Percentiles rank a stretch among this genome's conserved stretches.
Conservation (phyloP, 2,329 filamentous ascomycete species). For the Microascus cirrosus region DNA sequence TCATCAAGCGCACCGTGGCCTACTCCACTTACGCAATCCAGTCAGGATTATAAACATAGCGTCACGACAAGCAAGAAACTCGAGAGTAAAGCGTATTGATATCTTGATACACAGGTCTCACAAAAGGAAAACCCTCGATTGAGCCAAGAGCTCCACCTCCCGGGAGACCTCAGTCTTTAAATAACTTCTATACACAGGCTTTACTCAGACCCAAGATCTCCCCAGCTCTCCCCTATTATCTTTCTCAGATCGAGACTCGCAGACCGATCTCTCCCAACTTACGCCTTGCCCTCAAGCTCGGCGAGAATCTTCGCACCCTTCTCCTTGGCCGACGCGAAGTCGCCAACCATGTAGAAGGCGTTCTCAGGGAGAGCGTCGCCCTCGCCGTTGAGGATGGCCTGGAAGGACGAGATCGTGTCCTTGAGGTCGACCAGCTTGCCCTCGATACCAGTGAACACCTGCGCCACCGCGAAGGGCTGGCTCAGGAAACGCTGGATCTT, state of each 20-base stretch:
- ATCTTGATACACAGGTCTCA: constrained; percentile 49
- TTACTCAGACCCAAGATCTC: constrained; percentile 16
- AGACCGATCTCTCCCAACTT: constrained; percentile 16
- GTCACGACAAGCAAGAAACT: neutral
- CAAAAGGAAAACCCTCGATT: constrained; percentile 41
- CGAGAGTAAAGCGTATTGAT: constrained; percentile 28
- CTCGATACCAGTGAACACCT: constrained; percentile 87
- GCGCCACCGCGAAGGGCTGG: constrained; percentile 89
- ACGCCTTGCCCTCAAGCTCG: constrained; percentile 61
- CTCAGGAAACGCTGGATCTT: constrained; percentile 99
- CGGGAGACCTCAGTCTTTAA: constrained; percentile 20
- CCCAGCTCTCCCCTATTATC: constrained; percentile 12
- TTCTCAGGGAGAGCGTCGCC: constrained; percentile 91
- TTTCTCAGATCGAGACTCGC: neutral
- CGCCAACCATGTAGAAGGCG: constrained; percentile 96
- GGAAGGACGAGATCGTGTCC: constrained; percentile 96
- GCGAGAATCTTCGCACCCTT: constrained; percentile 99
- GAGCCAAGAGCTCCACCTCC: constrained; percentile 37
- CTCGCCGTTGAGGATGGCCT: constrained; percentile 91
- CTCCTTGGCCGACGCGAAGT: constrained; percentile 80
- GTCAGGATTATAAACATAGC: too few relatives aligned
- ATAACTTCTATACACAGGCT: constrained; percentile 48
- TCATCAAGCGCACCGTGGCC: too few relatives aligned
- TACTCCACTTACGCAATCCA: too few relatives aligned
- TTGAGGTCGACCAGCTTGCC: constrained; percentile 95